These are phyloP conservation scores for Apiotrichum sp. DNA, from an alignment of 1,284 basidiomycete species.

Conservation along the genomic window DNA sequence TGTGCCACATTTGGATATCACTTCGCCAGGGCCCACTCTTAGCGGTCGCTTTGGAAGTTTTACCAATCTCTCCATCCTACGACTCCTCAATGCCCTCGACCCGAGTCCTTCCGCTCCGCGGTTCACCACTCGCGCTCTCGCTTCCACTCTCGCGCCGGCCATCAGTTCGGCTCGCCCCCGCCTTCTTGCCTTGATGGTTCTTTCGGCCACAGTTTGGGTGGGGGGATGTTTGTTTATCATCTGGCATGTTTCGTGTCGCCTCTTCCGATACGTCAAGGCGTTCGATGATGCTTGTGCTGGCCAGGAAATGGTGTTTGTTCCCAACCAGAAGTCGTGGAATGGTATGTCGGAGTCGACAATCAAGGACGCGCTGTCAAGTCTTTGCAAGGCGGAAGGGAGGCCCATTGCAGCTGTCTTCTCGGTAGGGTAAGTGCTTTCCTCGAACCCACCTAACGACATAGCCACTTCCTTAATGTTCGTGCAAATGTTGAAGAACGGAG, in stretches of 20 bases:
- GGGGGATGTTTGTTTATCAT: slow-evolving; percentile 62
- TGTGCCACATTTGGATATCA: slow-evolving; percentile 61
- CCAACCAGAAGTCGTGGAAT: slow-evolving; percentile 60
- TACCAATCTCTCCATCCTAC: slow-evolving; percentile 65
- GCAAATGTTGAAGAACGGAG: slow-evolving; percentile 65
- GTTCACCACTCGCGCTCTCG: not conserved
- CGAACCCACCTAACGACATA: slow-evolving; percentile 32
- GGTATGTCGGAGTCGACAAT: slow-evolving; percentile 54
- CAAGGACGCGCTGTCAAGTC: slow-evolving; percentile 4
- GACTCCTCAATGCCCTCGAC: slow-evolving; percentile 61
- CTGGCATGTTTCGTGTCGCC: slow-evolving; percentile 57
- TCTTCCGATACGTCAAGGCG: slow-evolving; percentile 54
- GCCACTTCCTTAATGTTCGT: slow-evolving; percentile 61
- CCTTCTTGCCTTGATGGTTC: slow-evolving; percentile 60
- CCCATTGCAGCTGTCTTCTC: slow-evolving; percentile 67
- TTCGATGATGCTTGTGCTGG: slow-evolving; percentile 62
- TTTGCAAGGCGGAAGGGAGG: slow-evolving; percentile 38
- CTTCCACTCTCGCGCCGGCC: slow-evolving; percentile 21
- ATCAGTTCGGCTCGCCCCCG: slow-evolving; percentile 50
- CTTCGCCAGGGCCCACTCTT: slow-evolving; percentile 50
- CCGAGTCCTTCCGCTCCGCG: slow-evolving; percentile 46
- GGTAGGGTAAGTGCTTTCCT: slow-evolving; percentile 53
- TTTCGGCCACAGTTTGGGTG: slow-evolving; percentile 58
- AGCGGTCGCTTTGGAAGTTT: slow-evolving; percentile 61
- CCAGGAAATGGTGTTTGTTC: slow-evolving; percentile 59